Percentiles rank a stretch among this genome's conserved stretches.
These are phyloP conservation scores for Xylariaceae sp. DNA, from an alignment of 2,329 filamentous ascomycete species.

Conservation along the genomic window DNA sequence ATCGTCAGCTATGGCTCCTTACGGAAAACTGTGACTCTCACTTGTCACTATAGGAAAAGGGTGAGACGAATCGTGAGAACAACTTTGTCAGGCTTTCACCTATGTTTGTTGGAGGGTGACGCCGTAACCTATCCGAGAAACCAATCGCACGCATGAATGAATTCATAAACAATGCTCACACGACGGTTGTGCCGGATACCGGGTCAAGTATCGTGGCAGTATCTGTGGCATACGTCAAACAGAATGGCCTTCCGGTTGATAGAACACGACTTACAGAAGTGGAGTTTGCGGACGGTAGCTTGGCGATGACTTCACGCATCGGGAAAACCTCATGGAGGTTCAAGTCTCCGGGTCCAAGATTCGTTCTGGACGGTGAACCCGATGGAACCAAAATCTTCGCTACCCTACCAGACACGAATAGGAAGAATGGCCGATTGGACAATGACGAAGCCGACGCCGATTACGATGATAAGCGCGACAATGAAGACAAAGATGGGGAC, in stretches of 20 bases:
- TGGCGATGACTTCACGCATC: neutral
- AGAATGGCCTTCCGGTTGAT: neutral
- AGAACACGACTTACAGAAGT: neutral
- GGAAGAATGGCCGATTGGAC: too few species aligned
- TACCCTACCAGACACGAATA: too few species aligned
- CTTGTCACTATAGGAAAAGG: neutral
- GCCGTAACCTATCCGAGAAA: neutral
- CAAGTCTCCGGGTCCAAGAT: too few species aligned
- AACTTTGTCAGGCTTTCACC: neutral
- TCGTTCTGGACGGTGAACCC: too few species aligned
- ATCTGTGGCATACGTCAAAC: neutral
- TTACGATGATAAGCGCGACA: too few species aligned
- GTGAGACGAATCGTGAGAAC: neutral
- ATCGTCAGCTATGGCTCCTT: neutral
- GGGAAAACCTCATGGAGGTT: neutral
- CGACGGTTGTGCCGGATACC: conserved; percentile 2
- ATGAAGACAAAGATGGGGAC: neutral
- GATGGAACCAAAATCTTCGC: too few species aligned
- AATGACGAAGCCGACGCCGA: too few species aligned
- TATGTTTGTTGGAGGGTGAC: neutral
- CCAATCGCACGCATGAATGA: neutral
- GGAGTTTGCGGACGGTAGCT: conserved; percentile 4
- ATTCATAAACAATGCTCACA: neutral
- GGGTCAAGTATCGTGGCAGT: conserved; percentile 1
- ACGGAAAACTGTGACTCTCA: neutral